Percentiles rank a stretch among this genome's conserved stretches.
These are phyloP conservation scores for Penicillium sp. DNA, from an alignment of 2,329 filamentous ascomycete species.

Conservation along the genomic window DNA sequence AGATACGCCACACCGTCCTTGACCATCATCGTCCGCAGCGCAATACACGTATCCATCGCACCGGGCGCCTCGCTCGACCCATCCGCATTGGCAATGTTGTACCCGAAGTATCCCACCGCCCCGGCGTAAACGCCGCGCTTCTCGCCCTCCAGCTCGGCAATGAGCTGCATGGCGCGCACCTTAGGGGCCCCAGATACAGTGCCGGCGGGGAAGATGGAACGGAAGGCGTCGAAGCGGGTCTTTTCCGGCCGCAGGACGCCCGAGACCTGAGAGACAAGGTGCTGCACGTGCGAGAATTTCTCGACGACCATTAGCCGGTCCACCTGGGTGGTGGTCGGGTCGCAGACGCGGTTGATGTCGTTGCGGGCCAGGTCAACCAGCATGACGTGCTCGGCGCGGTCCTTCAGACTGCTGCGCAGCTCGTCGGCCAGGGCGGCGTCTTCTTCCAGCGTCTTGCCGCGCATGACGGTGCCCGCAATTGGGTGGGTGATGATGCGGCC, in stretches of 20 bases:
- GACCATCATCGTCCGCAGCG: slow-evolving; percentile 87
- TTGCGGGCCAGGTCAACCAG: slow-evolving; percentile 93
- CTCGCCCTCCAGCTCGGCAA: slow-evolving; percentile 89
- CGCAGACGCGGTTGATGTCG: slow-evolving; percentile 93
- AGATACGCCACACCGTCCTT: slow-evolving; percentile 91
- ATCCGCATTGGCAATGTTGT: slow-evolving; percentile 68
- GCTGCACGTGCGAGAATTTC: slow-evolving; percentile 95
- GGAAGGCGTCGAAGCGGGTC: slow-evolving; percentile 92
- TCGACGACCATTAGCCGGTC: slow-evolving; percentile 94
- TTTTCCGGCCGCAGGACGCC: slow-evolving; percentile 80
- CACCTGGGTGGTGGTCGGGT: slow-evolving; percentile 84
- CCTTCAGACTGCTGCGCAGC: slow-evolving; percentile 79
- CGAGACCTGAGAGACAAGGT: slow-evolving; percentile 93
- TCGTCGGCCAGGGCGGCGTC: slow-evolving; percentile 78
- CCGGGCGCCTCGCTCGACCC: slow-evolving; percentile 68
- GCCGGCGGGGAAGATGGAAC: slow-evolving; percentile 94
- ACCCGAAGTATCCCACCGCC: slow-evolving; percentile 95
- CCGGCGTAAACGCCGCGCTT: slow-evolving; percentile 95
- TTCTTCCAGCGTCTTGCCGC: slow-evolving; percentile 77
- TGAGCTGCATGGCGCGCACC: slow-evolving; percentile 94
- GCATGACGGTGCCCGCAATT: slow-evolving; percentile 92
- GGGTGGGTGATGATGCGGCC: slow-evolving; percentile 93
- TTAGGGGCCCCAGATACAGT: slow-evolving; percentile 96
- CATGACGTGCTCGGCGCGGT: slow-evolving; percentile 96
- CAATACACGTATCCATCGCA: slow-evolving; percentile 86